Base-by-base conservation (phyloP, 2,329 filamentous ascomycete species). In the Monosporascus sp. region DNA sequence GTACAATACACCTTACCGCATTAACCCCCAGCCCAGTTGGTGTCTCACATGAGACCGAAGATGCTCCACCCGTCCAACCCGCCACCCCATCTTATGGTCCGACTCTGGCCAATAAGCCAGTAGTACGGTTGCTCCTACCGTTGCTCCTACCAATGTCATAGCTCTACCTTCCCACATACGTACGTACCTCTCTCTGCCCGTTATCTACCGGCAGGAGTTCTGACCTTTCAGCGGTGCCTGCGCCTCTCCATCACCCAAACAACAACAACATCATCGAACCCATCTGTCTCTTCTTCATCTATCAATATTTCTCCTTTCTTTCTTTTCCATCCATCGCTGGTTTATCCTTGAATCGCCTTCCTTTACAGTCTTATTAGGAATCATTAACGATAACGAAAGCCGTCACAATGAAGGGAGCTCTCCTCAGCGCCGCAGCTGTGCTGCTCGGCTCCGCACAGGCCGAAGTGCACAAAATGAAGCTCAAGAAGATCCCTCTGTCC, bases 401-500 rank as follows among this genome's bases (percentile, higher is more conserved):
- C 24, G 60, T 73, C 75, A 79, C 63, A 73, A 97, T 97, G 93
- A 97, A 95, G 87, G 85, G 85, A 74, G 79, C 86, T 75, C 78
- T 91, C 68, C 74, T 96, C 70, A 79, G 91, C 72, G 87, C 90
- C 71, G 85, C 85, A 76, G 85, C 86, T 68, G 81, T 86, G 78
- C 84, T 95, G 80, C 81, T 92, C 68, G 88, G 89, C 78, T 85
- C 87, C 71, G 88, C 88, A 70, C 82, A 89, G 70, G 93, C 91
- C 65, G 91, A 86, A 67, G 81, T 96, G 62, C 91, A 97, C 85
- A 95, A 91, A 82, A 87, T 97, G 83, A 94, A 95, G 82, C 87
- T 99, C 68, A 89, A 97, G 83, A 99, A 99, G 87, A 78, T 97
- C 58, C 88, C 94, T 63, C 79, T 99, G 55, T 82, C 86, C 49